phyloP scores from a whole-genome alignment of 2,329 filamentous ascomycete genomes.

The Tolypocladium guangdongense region DNA sequence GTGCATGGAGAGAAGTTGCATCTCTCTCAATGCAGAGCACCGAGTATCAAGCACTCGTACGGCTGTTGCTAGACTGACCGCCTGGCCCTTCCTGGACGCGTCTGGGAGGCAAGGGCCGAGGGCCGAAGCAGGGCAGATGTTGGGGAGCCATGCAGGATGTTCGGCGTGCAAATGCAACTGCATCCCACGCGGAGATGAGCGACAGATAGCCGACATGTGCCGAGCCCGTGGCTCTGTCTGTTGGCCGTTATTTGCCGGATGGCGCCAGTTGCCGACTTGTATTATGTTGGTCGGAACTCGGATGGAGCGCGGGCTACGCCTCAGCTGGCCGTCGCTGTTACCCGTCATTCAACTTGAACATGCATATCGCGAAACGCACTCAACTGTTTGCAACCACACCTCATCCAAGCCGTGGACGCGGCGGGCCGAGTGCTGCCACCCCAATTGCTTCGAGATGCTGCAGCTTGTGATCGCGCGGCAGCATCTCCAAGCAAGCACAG shows the following conservation, averaged over 20 bases:
- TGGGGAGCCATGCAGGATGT: neutral
- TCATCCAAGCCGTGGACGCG: neutral
- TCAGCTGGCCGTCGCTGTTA: neutral
- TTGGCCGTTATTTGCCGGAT: neutral
- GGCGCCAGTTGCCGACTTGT: too few relatives aligned
- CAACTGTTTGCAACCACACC: neutral
- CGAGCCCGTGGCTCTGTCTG: neutral
- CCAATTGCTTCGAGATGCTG: neutral
- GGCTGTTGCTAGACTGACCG: neutral
- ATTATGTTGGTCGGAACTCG: too few relatives aligned
- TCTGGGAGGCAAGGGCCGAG: too few relatives aligned
- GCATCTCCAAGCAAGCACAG: neutral
- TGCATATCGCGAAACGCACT: neutral
- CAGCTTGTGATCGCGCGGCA: neutral
- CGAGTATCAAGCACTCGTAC: neutral
- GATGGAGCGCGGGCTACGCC: neutral
- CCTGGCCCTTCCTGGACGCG: neutral
- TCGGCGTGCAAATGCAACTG: neutral
- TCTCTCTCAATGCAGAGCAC: too few relatives aligned
- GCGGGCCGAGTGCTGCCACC: neutral
- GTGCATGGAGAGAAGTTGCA: neutral
- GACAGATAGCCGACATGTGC: neutral
- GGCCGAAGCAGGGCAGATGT: neutral
- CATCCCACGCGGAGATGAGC: neutral
- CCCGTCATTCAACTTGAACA: neutral